Evolutionary conservation across 2,329 filamentous ascomycete genomes (phyloP).

Genomic region (Tricladium varicosporioides): DNA sequence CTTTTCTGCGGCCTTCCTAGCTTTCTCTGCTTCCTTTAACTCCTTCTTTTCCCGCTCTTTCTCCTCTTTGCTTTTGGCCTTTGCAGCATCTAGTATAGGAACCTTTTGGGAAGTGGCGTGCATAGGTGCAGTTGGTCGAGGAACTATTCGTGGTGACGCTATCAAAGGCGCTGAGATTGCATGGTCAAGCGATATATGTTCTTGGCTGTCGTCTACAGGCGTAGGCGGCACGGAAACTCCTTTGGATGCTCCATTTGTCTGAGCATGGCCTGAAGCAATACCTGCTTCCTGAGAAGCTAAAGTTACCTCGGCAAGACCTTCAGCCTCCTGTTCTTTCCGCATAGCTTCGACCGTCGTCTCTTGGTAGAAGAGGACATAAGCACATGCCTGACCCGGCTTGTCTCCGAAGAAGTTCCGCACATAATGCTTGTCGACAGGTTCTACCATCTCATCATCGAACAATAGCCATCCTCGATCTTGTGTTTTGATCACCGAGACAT

Average conservation of each 20-base stretch:
- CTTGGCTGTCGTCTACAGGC: conserved; percentile 48
- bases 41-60: conserved; percentile 70
- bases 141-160: conserved; percentile 13
- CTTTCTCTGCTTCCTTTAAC: conserved; percentile 50
- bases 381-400: conserved; percentile 84
- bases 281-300: conserved; percentile 56
- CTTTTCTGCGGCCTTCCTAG: conserved; percentile 35
- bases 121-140: conserved; percentile 33
- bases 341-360: conserved; percentile 73
- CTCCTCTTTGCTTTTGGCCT: conserved; percentile 53
- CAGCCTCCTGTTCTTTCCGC: conserved; percentile 77
- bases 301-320: conserved; percentile 63
- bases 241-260: conserved; percentile 48
- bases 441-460: conserved; percentile 98
- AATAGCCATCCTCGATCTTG: conserved; percentile 93
- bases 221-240: conserved; percentile 49
- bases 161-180: conserved; percentile 59
- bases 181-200: conserved; percentile 61
- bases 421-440: conserved; percentile 94
- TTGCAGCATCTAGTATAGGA: conserved; percentile 23
- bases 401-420: conserved; percentile 98
- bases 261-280: conserved; percentile 48
- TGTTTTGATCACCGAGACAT: conserved; percentile 97
- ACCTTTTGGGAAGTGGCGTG: conserved; percentile 33
- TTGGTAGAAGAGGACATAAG: conserved; percentile 97